Base-by-base conservation (phyloP, 768 basidiomycete species). In the Lactarius tabidus region DNA sequence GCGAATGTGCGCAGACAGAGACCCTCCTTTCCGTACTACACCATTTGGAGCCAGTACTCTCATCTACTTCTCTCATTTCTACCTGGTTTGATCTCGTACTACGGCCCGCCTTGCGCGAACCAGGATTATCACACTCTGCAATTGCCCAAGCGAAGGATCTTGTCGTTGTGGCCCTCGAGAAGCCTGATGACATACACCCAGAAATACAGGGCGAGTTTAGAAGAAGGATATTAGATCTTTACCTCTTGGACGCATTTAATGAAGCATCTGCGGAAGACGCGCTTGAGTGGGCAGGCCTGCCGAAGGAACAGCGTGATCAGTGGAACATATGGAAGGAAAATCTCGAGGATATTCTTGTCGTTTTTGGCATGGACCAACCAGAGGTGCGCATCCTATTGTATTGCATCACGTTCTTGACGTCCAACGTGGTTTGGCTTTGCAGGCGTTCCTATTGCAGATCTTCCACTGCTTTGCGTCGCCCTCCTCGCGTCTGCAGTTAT, bases 21-120 rank as follows among this genome's bases (percentile, higher is more conserved):
- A 74, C 85, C 17, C 86, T 93, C 69, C 80, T 93, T 14, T 80
- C 82, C 29, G 80, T 90, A 20, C 79, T 93, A 7, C 81, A 82
- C 67, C 85, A 85, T 69, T 79, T 93, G 31, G 78, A 79, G 12
- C 82, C 86, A 15, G 78, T 89, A 33, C 77, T 91, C 8, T 79
- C 88, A 3, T 77, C 88, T 9, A 79, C 79, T 7, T 89, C 88
- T 29, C 78, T 92, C 61, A 87, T 91, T 63, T 86, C 86, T 2
- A 81, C 80, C 31, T 93, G 92, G 92, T 93, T 91, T 74, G 90
- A 93, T 73, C 81, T 89, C 38, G 80, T 90, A 31, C 79, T 93
- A 3, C 86, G 91, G 38, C 88, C 89, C 29, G 88, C 90, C 33
- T 79, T 93, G 60, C 86, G 89, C 56, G 87, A 91, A 72, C 86